Evolutionary conservation across 139 green algal genomes (phyloP), one percentile per base, ranked within the genome.

Genomic region (Chlorella sp.): DNA sequence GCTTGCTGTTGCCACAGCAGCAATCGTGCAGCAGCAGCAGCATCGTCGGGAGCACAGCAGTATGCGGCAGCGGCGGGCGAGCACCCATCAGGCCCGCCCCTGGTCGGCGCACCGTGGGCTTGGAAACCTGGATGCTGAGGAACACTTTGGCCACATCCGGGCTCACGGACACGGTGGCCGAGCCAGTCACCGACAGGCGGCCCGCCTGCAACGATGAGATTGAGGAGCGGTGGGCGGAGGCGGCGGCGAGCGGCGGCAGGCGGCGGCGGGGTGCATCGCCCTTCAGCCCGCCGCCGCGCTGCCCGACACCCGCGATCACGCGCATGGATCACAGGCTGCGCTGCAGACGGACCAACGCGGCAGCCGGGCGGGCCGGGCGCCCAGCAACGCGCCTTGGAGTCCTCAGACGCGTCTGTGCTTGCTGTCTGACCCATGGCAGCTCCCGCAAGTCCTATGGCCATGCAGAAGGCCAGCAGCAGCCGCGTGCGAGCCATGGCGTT

Each of bases 151-250:
- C 76, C 6, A 44, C 64, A 21, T 82, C 76, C 7, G 76, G 76
- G 3, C 38, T n/a, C 39, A 71, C 76, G 25, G 16, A 39, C 36
- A 82, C 76, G 18, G 39, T 72, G 30, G 56, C 76, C 0, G 57
- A 41, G 76, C 76, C 76, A 4, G 57, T 73, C 23, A 82, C 76
- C 9, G 76, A 72, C 57, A 82, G 60, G 60, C 25, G 56, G 57
- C 76, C 76, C 3, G 57, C 26, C 76, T 82, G 76, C 55, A 44
- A 23, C 20, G 25, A 32, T 21, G n/a, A 5, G n/a, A n/a, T n/a
- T n/a, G 11, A 20, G 1, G 25, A 39, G 47, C n/a, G 4, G 39
- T 20, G 15, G 73, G 41, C 17, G 2, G 47, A 32, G 7, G 70
- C 18, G 47, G 21, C 34, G 21, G 34, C 13, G 51, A 21, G 51